phyloP scores from a whole-genome alignment of 331 rosid species.

The Arachis monticola region DNA sequence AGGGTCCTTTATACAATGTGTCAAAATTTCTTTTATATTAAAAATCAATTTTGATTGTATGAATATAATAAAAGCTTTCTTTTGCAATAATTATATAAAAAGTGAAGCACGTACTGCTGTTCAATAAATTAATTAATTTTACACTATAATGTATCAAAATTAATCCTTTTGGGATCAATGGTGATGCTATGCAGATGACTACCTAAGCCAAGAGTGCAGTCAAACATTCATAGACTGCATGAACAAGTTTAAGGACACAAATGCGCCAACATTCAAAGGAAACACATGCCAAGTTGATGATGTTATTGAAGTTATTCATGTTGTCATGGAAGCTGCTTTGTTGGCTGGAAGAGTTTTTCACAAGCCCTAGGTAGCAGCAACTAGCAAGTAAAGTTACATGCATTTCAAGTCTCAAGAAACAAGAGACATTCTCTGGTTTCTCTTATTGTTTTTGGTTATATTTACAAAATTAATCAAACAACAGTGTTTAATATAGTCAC shows the following conservation, averaged over 20 bases:
- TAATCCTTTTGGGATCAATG: background rate
- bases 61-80: too few relatives aligned
- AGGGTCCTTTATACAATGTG: too few relatives aligned
- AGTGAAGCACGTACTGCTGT: too few relatives aligned
- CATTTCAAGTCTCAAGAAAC: slow-evolving; percentile 16
- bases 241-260: slow-evolving; percentile 56
- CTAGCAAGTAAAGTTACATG: background rate
- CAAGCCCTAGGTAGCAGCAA: slow-evolving; percentile 52
- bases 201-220: slow-evolving; percentile 87
- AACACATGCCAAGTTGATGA: slow-evolving; percentile 65
- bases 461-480: slow-evolving; percentile 25
- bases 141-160: too few relatives aligned
- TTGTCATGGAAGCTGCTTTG: slow-evolving; percentile 90
- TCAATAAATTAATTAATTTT: too few relatives aligned
- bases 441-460: slow-evolving; percentile 29
- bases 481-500: slow-evolving; percentile 19
- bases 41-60: too few relatives aligned
- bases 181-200: slow-evolving; percentile 69
- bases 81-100: too few relatives aligned
- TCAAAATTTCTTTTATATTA: too few relatives aligned
- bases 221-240: slow-evolving; percentile 69
- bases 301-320: slow-evolving; percentile 66
- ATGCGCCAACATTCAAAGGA: slow-evolving; percentile 59
- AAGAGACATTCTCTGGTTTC: slow-evolving; percentile 7
- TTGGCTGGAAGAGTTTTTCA: slow-evolving; percentile 82